Conservation (phyloP, 495 filamentous ascomycete genomes). For the Chaetomidium leptoderma region DNA sequence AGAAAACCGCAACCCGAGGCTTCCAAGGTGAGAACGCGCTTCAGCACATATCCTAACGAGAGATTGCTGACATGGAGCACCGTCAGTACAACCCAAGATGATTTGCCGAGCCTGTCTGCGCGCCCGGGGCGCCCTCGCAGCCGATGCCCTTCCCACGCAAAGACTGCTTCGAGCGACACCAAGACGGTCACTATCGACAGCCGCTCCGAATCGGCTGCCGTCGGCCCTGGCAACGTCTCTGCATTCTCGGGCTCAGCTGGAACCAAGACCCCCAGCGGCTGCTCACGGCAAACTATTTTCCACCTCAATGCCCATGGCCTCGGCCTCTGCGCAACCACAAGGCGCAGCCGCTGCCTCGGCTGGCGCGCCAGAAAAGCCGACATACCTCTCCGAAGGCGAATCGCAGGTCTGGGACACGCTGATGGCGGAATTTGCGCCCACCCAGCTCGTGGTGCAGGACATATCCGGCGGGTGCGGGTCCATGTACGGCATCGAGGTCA, state of each 20-base stretch:
- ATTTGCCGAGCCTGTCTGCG: conserved; percentile 29
- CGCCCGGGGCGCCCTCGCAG: conserved; percentile 6
- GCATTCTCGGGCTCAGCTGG: background rate
- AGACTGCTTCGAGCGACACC: background rate
- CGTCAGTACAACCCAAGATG: conserved; percentile 15
- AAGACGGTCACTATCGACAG: conserved; percentile 5
- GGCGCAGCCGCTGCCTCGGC: background rate
- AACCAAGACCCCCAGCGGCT: background rate
- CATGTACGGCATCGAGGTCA: conserved; percentile 73
- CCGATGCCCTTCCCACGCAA: conserved; percentile 5
- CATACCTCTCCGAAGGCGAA: conserved; percentile 41
- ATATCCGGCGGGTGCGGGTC: conserved; percentile 73
- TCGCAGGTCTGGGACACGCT: conserved; percentile 45
- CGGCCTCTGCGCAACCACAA: conserved; percentile 7
- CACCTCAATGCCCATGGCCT: conserved; percentile 4
- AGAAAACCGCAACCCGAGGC: too few relatives aligned
- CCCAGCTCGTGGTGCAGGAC: conserved; percentile 60
- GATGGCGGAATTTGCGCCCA: conserved; percentile 40
- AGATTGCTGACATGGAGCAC: background rate
- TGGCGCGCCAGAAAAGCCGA: conserved; percentile 35
- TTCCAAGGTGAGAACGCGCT: too few relatives aligned
- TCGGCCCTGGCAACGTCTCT: background rate
- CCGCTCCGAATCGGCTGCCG: background rate
- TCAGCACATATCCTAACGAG: background rate
- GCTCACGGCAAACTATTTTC: background rate